phyloP scores from a whole-genome alignment of 2,329 filamentous ascomycete genomes.

The Aureobasidium subglaciale region DNA sequence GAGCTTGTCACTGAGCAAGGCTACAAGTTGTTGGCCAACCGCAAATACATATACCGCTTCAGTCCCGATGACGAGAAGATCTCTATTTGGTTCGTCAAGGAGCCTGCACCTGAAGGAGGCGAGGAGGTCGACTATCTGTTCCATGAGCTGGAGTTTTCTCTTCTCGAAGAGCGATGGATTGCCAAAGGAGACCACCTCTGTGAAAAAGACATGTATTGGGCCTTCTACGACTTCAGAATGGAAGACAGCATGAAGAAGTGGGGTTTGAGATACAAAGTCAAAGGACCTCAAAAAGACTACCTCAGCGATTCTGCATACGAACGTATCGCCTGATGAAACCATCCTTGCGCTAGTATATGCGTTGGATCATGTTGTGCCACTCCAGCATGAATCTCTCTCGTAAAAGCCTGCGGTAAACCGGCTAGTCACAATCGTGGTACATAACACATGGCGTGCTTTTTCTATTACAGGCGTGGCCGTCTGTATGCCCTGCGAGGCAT shows the following conservation, averaged over 20 bases:
- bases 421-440: neutral
- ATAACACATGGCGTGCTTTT: constrained; percentile 10
- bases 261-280: constrained; percentile 31
- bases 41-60: constrained; percentile 69
- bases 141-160: constrained; percentile 60
- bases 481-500: neutral
- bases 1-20: constrained; percentile 31
- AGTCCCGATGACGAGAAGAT: constrained; percentile 55
- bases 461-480: neutral
- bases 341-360: neutral
- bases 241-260: constrained; percentile 27
- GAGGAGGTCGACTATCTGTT: constrained; percentile 63
- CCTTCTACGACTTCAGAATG: constrained; percentile 57
- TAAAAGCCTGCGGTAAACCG: neutral
- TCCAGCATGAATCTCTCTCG: neutral
- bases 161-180: constrained; percentile 40
- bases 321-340: constrained; percentile 5
- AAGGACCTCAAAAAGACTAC: constrained; percentile 33
- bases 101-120: constrained; percentile 44
- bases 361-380: neutral
- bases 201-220: constrained; percentile 63
- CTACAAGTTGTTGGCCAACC: constrained; percentile 50
- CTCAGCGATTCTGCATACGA: constrained; percentile 32
- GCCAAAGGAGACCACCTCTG: constrained; percentile 65
- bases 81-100: constrained; percentile 68